These are phyloP conservation scores for Xylaria polymorpha DNA, from an alignment of 2,329 filamentous ascomycete genomes.

Conservation along the genomic window DNA sequence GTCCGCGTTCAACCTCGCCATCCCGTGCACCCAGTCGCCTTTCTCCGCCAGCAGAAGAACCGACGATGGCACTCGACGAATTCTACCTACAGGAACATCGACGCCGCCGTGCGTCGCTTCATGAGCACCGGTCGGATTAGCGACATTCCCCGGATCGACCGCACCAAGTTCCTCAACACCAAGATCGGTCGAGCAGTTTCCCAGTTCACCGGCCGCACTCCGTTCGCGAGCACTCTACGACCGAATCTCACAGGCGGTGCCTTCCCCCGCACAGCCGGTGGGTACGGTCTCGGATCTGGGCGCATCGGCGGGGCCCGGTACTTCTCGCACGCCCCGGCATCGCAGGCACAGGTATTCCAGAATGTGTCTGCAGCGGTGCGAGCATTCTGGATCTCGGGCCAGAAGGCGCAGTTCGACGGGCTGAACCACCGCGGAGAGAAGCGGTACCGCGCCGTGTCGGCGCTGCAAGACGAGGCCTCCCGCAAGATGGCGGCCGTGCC, in stretches of 20 bases:
- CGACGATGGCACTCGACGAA: slow-evolving; percentile 63
- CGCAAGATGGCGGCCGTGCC: slow-evolving; percentile 72
- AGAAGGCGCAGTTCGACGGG: slow-evolving; percentile 89
- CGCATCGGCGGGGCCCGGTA: slow-evolving; percentile 79
- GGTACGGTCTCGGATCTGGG: slow-evolving; percentile 82
- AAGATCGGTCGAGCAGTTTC: slow-evolving; percentile 63
- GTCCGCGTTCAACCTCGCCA: slow-evolving; percentile 59
- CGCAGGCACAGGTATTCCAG: slow-evolving; percentile 89
- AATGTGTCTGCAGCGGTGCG: slow-evolving; percentile 95
- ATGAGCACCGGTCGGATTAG: slow-evolving; percentile 56
- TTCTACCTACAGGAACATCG: slow-evolving; percentile 55
- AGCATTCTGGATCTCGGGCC: slow-evolving; percentile 90
- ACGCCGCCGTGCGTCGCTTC: slow-evolving; percentile 62
- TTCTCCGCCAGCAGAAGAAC: slow-evolving; percentile 63
- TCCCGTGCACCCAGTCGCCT: slow-evolving; percentile 63
- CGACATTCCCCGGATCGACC: slow-evolving; percentile 56
- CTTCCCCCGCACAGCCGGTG: slow-evolving; percentile 84
- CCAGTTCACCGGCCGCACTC: slow-evolving; percentile 78
- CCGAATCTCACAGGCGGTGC: slow-evolving; percentile 93
- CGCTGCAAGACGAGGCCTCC: slow-evolving; percentile 77
- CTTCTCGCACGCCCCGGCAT: slow-evolving; percentile 88
- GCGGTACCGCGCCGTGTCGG: slow-evolving; percentile 81
- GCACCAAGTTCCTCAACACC: slow-evolving; percentile 62
- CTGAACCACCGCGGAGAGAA: slow-evolving; percentile 78
- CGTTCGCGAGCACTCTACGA: slow-evolving; percentile 88